Evolutionary conservation across 225 moss, liverwort and hornwort genomes (phyloP).

Genomic region (Rhytidiadelphus loreus): DNA sequence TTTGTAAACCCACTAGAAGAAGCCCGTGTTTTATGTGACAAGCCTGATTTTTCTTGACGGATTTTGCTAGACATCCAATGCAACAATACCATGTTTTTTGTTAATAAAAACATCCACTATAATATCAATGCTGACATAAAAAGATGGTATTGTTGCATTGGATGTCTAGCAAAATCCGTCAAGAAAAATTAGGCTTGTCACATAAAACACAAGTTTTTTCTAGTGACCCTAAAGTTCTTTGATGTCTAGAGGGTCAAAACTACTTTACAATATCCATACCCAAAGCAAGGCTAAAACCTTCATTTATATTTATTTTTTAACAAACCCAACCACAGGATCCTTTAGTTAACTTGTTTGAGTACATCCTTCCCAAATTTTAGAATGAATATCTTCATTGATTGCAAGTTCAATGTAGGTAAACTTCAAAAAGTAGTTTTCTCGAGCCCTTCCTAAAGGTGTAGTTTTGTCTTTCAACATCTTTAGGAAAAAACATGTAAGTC

Average conservation of each 20-base stretch:
- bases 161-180: no score
- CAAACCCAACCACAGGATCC: not conserved
- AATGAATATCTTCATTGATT: no score
- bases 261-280: not conserved
- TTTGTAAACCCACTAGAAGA: no score
- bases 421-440: not conserved
- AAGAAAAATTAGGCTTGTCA: no score
- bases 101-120: no score
- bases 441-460: not conserved
- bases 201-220: no score
- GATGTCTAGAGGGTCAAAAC: fast-evolving
- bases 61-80: no score
- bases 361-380: not conserved
- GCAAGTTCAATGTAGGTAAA: not conserved
- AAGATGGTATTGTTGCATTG: no score
- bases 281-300: not conserved
- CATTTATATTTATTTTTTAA: not conserved
- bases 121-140: no score
- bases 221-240: not conserved
- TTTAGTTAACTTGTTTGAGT: not conserved
- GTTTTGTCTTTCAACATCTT: not conserved
- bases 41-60: no score
- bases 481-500: not conserved
- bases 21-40: no score
- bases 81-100: no score